Base-by-base conservation (phyloP, 805 yeast species). In the fission yeast (Schizosaccharomyces pombe) region DNA sequence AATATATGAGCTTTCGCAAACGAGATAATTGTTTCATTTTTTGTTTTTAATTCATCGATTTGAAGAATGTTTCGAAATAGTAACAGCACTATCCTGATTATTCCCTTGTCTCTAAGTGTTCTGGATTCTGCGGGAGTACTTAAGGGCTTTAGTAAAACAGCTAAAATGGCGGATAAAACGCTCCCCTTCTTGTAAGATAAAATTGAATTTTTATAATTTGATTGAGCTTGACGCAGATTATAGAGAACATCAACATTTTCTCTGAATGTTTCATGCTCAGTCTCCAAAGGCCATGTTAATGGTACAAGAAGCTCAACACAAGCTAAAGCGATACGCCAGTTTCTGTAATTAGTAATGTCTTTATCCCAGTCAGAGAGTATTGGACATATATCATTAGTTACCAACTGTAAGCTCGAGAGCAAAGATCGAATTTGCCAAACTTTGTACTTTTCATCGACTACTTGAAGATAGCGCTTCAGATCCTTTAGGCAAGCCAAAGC, bases 381-480 rank as follows among this genome's bases (percentile, higher is more conserved):
- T 8, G 79, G 81, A 4, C 81, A 64, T 55, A 91, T 65, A 65
- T 89, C 97, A 60, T 77, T 78, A 1, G 70, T 63, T 4, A 89
- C 80, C 9, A 91, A 70, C 1, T 82, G 81, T 12, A 82, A 77
- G 55, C 83, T 89, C 4, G 85, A 82, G 58, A 93, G 80, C 0
- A 95, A 94, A 53, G 83, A 72, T 0, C 95, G 94, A 4, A 89
- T 95, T 57, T 81, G 85, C 72, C 78, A 80, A 14, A 79, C 71
- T 54, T 76, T 72, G 54, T 76, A 73, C 47, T 73, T 73, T 56
- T 84, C 91, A 65, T 89, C 97, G 51, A 84, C 87, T 1, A 81
- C 72, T 59, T 77, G 78, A 55, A 91, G 74, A 95, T 97, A 89
- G 60, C 82, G 73, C 63, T 85, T 85, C 57, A 91, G 66, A 66